A percentile compares a stretch with the other conserved stretches of the same genome.
Evolutionary conservation across 257 asterid species (phyloP).

Genomic region (Salvia miltiorrhiza): DNA sequence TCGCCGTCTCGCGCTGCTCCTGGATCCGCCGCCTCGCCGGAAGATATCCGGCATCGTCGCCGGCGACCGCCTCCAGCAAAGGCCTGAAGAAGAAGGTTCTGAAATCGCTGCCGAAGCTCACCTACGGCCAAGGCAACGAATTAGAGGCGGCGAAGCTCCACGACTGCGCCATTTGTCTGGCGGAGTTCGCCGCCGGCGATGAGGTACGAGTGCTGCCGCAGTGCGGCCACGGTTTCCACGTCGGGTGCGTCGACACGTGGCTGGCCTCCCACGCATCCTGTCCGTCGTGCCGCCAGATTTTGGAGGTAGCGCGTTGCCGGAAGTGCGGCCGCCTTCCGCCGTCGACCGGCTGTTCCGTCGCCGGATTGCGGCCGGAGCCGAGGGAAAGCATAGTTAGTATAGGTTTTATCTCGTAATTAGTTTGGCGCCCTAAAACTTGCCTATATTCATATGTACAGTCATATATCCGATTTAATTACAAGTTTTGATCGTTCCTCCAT

Average conservation of each 20-base stretch:
- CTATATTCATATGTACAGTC: too few relatives aligned
- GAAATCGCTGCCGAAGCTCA: conserved; percentile 43
- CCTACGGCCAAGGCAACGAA: conserved; percentile 26
- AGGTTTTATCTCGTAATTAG: not conserved
- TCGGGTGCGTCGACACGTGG: conserved; percentile 44
- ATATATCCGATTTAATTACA: too few relatives aligned
- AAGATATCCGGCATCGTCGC: not conserved
- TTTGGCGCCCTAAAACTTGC: too few relatives aligned
- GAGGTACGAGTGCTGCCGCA: conserved; percentile 43
- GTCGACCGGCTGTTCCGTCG: conserved; percentile 11
- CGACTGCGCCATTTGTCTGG: conserved; percentile 45
- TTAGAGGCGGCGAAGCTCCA: conserved; percentile 20
- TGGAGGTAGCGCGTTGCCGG: conserved; percentile 31
- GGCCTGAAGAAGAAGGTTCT: conserved; percentile 43
- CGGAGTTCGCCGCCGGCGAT: conserved; percentile 43
- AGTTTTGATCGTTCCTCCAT: too few relatives aligned
- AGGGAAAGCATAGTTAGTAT: conserved; percentile 8
- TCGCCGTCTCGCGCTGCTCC: conserved; percentile 46
- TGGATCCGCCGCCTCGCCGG: conserved; percentile 38
- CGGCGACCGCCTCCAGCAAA: conserved; percentile 30
- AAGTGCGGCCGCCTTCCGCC: conserved; percentile 38
- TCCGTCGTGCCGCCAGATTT: conserved; percentile 43
- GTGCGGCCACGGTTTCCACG: conserved; percentile 53
- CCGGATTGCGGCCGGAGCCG: conserved; percentile 21
- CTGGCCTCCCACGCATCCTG: conserved; percentile 41